phyloP scores from a whole-genome alignment of 495 filamentous ascomycete species.

The Cercophora newfieldiana region DNA sequence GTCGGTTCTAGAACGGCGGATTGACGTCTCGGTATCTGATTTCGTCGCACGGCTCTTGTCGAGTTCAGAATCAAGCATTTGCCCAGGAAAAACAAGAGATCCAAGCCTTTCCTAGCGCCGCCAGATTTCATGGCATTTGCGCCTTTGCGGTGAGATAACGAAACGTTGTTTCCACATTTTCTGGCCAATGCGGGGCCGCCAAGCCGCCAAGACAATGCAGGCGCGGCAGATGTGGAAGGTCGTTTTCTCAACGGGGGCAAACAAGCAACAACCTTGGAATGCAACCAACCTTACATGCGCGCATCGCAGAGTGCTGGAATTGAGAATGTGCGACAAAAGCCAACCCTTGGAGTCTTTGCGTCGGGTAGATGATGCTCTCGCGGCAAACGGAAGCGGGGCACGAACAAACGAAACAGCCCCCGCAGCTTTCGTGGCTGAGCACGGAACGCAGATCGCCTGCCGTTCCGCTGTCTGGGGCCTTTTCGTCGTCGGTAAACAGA shows the following conservation, averaged over 20 bases:
- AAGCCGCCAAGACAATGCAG: constrained; percentile 8
- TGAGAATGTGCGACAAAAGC: not conserved
- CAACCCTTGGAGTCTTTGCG: not conserved
- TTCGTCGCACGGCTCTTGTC: not conserved
- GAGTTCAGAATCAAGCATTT: constrained; percentile 1
- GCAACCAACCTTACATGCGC: not conserved
- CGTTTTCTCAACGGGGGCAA: not conserved
- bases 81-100: not conserved
- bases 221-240: constrained; percentile 19
- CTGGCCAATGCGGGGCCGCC: constrained; percentile 2
- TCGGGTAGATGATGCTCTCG: not conserved
- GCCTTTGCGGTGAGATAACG: not conserved
- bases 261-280: not conserved
- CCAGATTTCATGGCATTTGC: not conserved
- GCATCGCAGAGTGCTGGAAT: not conserved
- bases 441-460: not conserved
- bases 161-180: not conserved
- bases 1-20: not conserved
- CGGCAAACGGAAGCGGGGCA: not conserved
- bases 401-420: not conserved
- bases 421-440: not conserved
- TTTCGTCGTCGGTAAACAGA: not conserved
- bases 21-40: not conserved
- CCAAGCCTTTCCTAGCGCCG: not conserved
- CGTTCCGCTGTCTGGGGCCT: not conserved